phyloP scores from a whole-genome alignment of 192 early-diverging fungal species.

The Radiomyces spectabilis region DNA sequence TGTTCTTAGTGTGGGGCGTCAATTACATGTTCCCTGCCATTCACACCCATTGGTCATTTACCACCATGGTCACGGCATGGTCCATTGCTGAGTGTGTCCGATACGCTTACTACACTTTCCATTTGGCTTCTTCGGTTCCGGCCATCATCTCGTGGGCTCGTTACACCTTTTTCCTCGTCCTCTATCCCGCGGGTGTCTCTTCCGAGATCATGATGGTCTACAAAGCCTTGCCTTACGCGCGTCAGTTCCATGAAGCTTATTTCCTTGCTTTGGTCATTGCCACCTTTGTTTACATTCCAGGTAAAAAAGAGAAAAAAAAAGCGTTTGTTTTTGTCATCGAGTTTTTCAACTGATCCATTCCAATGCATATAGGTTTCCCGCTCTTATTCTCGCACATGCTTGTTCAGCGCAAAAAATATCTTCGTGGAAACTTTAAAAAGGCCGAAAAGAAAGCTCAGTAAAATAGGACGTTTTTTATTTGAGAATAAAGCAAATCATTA shows the following conservation, averaged over 20 bases:
- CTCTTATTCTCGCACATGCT: conserved; percentile 92
- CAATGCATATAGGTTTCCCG: conserved; percentile 51
- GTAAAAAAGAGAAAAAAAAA: conserved; percentile 29
- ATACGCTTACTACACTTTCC: conserved; percentile 84
- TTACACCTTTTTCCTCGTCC: conserved; percentile 90
- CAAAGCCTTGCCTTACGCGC: conserved; percentile 57
- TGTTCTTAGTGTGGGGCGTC: conserved; percentile 80
- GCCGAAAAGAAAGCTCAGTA: no score
- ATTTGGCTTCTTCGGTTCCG: conserved; percentile 56
- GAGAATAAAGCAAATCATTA: no score
- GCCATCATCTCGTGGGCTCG: conserved; percentile 58
- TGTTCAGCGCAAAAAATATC: conserved; percentile 72
- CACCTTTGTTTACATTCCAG: conserved; percentile 62
- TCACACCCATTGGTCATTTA: conserved; percentile 56
- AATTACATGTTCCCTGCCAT: conserved; percentile 65
- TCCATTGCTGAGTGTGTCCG: conserved; percentile 85
- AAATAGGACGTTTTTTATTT: no score
- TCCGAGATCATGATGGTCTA: conserved; percentile 77
- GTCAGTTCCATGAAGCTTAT: conserved; percentile 38
- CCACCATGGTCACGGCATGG: conserved; percentile 89
- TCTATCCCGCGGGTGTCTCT: conserved; percentile 87
- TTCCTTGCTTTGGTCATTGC: conserved; percentile 53
- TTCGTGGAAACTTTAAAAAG: no score
- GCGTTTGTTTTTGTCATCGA: background rate
- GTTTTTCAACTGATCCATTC: background rate